Evolutionary conservation across 139 green algal species (phyloP), one percentile per base, ranked within the genome.

Genomic region (Tetratostichococcus sp.): DNA sequence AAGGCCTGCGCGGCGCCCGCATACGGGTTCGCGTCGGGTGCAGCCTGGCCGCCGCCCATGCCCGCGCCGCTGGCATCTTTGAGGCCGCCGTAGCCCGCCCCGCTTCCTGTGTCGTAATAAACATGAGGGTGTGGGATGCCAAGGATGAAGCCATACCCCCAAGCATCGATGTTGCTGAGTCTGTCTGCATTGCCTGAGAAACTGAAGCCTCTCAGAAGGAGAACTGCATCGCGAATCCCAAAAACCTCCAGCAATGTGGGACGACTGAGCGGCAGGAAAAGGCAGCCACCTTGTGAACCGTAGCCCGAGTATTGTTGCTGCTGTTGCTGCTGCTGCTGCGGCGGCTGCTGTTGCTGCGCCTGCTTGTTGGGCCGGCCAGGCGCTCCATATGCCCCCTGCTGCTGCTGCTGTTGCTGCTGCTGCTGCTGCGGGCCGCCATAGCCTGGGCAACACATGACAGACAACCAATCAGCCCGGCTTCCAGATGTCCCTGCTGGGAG

Each of bases 391-490:
- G 11, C 50, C 11, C 50, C 50, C 50, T 62, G 50, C 50, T 62
- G 50, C 50, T 62, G 50, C 50, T 62, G 50, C 50, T 62, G 50
- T n/a, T 62, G 50, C 50, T 62, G 50, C n/a, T n/a, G n/a, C n/a
- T n/a, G n/a, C n/a, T n/a, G n/a, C n/a, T n/a, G n/a, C 39, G 39
- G 39, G 17, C 2, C 19, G 50, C 50, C 50, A 26, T 62, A 50
- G 39, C 39, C 39, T 50, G n/a, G n/a, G n/a, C n/a, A n/a, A n/a
- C n/a, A n/a, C n/a, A n/a, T n/a, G n/a, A n/a, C n/a, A n/a, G n/a
- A n/a, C n/a, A n/a, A n/a, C n/a, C n/a, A n/a, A n/a, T n/a, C n/a
- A n/a, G n/a, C n/a, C n/a, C n/a, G n/a, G n/a, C n/a, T n/a, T n/a
- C n/a, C n/a, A n/a, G n/a, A n/a, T n/a, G n/a, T n/a, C n/a, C n/a